These are phyloP conservation scores for Beauveria brongniartii DNA, from an alignment of 2,329 filamentous ascomycete species.

Conservation along the genomic window DNA sequence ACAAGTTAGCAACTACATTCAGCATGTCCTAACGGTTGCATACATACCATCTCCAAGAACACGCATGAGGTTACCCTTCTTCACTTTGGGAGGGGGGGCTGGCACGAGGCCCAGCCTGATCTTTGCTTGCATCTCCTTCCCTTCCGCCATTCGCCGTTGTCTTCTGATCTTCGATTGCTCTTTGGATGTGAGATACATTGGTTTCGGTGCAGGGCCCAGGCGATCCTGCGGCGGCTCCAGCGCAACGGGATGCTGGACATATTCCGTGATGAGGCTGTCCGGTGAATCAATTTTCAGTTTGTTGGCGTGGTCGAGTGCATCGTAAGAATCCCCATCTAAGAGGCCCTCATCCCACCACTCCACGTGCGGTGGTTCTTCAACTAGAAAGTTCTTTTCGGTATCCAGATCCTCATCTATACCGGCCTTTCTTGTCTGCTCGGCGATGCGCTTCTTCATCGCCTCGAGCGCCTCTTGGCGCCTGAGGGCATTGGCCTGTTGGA, in stretches of 20 bases:
- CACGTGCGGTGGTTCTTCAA: slow-evolving; percentile 75
- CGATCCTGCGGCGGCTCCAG: slow-evolving; percentile 89
- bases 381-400: slow-evolving; percentile 79
- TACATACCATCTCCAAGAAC: slow-evolving; percentile 73
- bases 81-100: slow-evolving; percentile 89
- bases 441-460: slow-evolving; percentile 89
- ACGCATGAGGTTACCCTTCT: slow-evolving; percentile 95
- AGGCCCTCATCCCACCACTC: slow-evolving; percentile 98
- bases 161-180: slow-evolving; percentile 88
- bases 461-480: slow-evolving; percentile 83
- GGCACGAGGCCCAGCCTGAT: slow-evolving; percentile 84
- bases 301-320: slow-evolving; percentile 54
- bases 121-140: slow-evolving; percentile 96
- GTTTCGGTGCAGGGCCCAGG: slow-evolving; percentile 67
- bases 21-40: neutral
- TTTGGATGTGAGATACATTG: slow-evolving; percentile 84
- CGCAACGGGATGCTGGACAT: slow-evolving; percentile 87
- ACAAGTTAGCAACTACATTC: slow-evolving; percentile 14
- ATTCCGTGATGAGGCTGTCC: slow-evolving; percentile 84
- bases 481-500: slow-evolving; percentile 83
- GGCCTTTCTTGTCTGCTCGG: slow-evolving; percentile 77
- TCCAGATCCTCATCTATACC: slow-evolving; percentile 88
- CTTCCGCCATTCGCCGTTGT: slow-evolving; percentile 81
- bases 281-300: slow-evolving; percentile 65
- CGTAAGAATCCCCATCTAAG: slow-evolving; percentile 67